Percentiles rank a stretch among this genome's conserved stretches.
Evolutionary conservation across 2,329 filamentous ascomycete species (phyloP).

Genomic region (Cladosporium sp.): DNA sequence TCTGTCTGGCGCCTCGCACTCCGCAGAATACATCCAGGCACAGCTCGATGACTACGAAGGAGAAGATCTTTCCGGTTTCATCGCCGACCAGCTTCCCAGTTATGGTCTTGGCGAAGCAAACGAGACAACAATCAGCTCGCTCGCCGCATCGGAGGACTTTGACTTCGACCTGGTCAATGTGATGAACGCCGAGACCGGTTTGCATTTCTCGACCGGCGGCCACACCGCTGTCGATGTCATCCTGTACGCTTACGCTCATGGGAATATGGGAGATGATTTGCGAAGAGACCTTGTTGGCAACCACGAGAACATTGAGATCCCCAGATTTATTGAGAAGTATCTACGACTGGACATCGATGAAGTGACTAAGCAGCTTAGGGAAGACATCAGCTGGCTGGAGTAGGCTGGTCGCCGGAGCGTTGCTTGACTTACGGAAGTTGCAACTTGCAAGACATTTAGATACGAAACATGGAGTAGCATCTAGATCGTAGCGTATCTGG

Average conservation of each 20-base stretch:
- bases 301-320: conserved; percentile 38
- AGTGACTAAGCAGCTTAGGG: conserved; percentile 30
- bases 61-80: conserved; percentile 32
- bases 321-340: conserved; percentile 32
- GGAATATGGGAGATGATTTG: conserved; percentile 27
- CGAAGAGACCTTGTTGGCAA: conserved; percentile 31
- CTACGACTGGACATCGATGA: conserved; percentile 31
- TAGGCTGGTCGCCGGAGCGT: neutral
- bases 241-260: conserved; percentile 39
- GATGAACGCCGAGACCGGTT: conserved; percentile 36
- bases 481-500: neutral
- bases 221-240: conserved; percentile 42
- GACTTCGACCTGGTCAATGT: conserved; percentile 33
- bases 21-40: conserved; percentile 37
- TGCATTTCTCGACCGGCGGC: conserved; percentile 41
- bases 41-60: conserved; percentile 36
- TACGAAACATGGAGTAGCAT: neutral
- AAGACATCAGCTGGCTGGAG: conserved; percentile 10
- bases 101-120: conserved; percentile 33
- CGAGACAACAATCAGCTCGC: conserved; percentile 32
- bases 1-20: conserved; percentile 34
- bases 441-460: neutral
- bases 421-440: neutral
- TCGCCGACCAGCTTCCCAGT: conserved; percentile 33
- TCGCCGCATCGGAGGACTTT: conserved; percentile 27